Evolutionary conservation across 768 basidiomycete genomes (phyloP).

Genomic region (Auriscalpium orientale): DNA sequence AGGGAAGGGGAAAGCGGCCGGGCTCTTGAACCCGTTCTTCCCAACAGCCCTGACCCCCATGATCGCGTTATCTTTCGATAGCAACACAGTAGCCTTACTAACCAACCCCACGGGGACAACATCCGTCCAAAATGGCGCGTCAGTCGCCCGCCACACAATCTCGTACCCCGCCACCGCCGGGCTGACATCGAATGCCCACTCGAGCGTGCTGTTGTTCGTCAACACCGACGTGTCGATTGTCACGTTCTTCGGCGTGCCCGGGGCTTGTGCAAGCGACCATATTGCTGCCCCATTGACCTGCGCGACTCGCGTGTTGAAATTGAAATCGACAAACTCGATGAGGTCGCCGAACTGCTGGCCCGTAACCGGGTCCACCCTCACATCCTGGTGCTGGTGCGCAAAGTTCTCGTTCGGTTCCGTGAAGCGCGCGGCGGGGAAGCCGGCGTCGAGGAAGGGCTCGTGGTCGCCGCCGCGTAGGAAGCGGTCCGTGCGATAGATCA

Average conservation of each 20-base stretch:
- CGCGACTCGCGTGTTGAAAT: conserved; percentile 43
- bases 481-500: conserved; percentile 44
- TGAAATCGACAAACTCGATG: conserved; percentile 44
- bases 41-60: conserved; percentile 43
- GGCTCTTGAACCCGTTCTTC: conserved; percentile 43
- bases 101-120: conserved; percentile 42
- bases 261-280: conserved; percentile 50
- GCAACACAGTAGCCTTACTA: conserved; percentile 30
- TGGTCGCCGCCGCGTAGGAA: conserved; percentile 54
- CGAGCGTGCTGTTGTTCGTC: conserved; percentile 48
- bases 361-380: conserved; percentile 33
- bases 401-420: conserved; percentile 52
- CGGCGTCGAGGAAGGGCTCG: conserved; percentile 38
- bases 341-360: conserved; percentile 53
- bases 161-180: conserved; percentile 38
- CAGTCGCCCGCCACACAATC: conserved; percentile 43
- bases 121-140: conserved; percentile 38
- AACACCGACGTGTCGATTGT: conserved; percentile 38
- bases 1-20: conserved; percentile 30
- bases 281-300: conserved; percentile 44
- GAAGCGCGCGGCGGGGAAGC: conserved; percentile 48
- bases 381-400: conserved; percentile 51
- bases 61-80: conserved; percentile 46
- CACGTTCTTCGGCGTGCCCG: conserved; percentile 44
- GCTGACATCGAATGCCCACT: conserved; percentile 35